Percentiles rank a stretch among this genome's conserved stretches.
phyloP scores from a whole-genome alignment of 2,329 filamentous ascomycete genomes.

The Alternaria sp. region DNA sequence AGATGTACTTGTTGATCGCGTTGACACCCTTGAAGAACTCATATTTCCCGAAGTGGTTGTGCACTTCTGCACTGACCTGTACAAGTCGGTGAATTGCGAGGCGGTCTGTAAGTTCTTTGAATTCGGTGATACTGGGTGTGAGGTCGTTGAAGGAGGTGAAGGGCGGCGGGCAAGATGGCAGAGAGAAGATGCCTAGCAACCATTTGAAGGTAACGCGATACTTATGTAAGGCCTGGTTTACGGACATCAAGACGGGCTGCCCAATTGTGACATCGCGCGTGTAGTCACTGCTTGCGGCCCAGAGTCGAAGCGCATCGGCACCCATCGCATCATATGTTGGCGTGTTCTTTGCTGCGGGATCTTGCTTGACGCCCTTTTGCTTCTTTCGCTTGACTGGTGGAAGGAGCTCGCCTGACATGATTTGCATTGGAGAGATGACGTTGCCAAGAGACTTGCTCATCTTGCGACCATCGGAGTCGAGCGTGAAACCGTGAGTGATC shows the following conservation, averaged over 20 bases:
- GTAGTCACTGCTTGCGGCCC: constrained; percentile 92
- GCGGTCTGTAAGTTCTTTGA: constrained; percentile 54
- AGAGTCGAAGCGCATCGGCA: constrained; percentile 85
- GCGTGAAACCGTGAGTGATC: constrained; percentile 94
- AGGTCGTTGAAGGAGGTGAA: constrained; percentile 37
- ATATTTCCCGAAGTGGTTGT: constrained; percentile 70
- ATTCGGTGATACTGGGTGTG: constrained; percentile 11
- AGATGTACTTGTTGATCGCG: constrained; percentile 80
- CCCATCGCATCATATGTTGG: constrained; percentile 75
- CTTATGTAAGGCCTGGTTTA: constrained; percentile 81
- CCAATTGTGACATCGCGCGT: constrained; percentile 87
- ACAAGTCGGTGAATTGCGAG: constrained; percentile 80
- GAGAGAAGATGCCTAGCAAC: constrained; percentile 72
- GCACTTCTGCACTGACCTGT: constrained; percentile 70
- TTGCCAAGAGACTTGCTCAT: constrained; percentile 99
- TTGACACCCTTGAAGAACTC: constrained; percentile 84
- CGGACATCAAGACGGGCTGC: constrained; percentile 75
- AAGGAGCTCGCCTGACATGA: constrained; percentile 83
- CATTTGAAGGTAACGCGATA: constrained; percentile 92
- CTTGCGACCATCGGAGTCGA: constrained; percentile 90
- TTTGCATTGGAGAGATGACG: constrained; percentile 78
- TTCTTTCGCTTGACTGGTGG: constrained; percentile 73
- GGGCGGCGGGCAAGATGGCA: constrained; percentile 50
- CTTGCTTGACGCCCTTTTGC: constrained; percentile 49
- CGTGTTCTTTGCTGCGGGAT: constrained; percentile 40